Percentiles rank a stretch among this genome's conserved stretches.
These are phyloP conservation scores for Starmerella ratchasimensis DNA, from an alignment of 805 yeast genomes.

Conservation along the genomic window DNA sequence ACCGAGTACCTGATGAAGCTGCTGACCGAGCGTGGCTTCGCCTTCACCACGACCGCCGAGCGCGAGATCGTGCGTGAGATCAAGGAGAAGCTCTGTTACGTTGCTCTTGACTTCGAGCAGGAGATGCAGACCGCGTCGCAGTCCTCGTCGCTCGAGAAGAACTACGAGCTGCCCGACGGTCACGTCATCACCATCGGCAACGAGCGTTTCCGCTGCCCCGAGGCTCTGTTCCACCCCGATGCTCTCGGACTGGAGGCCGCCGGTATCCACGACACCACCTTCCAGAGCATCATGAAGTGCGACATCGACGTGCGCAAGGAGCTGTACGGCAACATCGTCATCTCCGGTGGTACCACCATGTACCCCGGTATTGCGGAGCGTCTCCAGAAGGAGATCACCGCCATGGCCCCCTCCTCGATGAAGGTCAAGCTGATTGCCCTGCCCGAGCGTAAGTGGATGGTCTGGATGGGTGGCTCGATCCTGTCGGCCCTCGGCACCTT, in stretches of 20 bases:
- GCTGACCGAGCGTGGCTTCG: slow-evolving; percentile 95
- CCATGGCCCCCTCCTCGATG: slow-evolving; percentile 99
- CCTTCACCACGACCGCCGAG: slow-evolving; percentile 98
- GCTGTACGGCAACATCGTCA: slow-evolving; percentile 96
- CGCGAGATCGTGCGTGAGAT: slow-evolving; percentile 90
- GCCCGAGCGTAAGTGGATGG: slow-evolving; percentile 98
- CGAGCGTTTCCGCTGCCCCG: slow-evolving; percentile 99
- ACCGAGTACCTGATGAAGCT: slow-evolving; percentile 98
- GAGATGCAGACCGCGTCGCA: slow-evolving; percentile 98
- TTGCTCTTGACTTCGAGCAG: slow-evolving; percentile 97
- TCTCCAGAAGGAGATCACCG: slow-evolving; percentile 99
- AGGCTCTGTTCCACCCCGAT: slow-evolving; percentile 97
- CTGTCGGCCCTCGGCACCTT: slow-evolving; percentile 96
- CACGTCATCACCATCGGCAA: slow-evolving; percentile 98
- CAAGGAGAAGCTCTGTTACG: slow-evolving; percentile 98
- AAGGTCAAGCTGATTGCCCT: slow-evolving; percentile 99
- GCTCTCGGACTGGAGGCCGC: slow-evolving; percentile 84
- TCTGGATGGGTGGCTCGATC: slow-evolving; percentile 99
- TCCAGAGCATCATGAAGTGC: slow-evolving; percentile 93
- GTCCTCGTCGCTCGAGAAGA: slow-evolving; percentile 95
- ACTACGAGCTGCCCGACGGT: slow-evolving; percentile 99
- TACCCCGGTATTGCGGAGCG: slow-evolving; percentile 99
- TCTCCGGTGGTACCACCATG: slow-evolving; percentile 99
- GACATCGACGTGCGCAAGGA: slow-evolving; percentile 98
- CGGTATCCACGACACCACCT: slow-evolving; percentile 97